These are phyloP conservation scores for Avena eriantha DNA, from an alignment of 176 grass and related monocot genomes.

Conservation along the genomic window DNA sequence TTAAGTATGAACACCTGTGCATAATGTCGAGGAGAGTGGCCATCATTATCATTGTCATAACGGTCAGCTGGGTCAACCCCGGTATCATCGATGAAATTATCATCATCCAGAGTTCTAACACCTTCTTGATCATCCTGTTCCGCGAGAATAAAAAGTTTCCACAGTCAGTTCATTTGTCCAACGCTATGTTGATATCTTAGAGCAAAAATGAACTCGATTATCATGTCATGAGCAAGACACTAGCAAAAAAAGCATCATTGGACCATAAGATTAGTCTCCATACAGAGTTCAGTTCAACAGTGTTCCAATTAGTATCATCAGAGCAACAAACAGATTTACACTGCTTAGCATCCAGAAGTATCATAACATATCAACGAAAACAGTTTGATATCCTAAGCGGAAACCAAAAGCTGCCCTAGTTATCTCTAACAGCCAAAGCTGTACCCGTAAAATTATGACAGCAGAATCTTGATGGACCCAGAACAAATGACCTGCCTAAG, in stretches of 20 bases:
- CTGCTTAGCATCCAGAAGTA: not conserved
- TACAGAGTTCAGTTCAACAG: not conserved
- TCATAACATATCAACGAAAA: not conserved
- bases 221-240: not conserved
- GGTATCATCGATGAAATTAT: conserved; percentile 95
- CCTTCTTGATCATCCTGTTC: conserved; percentile 98
- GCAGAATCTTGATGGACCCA: not conserved
- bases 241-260: not conserved
- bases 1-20: conserved; percentile 66
- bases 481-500: not conserved
- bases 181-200: not conserved
- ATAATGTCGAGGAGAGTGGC: conserved; percentile 61
- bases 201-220: not conserved
- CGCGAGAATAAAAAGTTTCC: conserved; percentile 20
- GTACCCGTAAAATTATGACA: not conserved
- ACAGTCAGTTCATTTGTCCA: not conserved
- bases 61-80: conserved; percentile 89
- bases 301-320: not conserved
- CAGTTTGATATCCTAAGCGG: not conserved
- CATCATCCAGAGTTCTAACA: conserved; percentile 82
- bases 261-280: not conserved
- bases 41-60: conserved; percentile 87
- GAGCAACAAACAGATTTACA: not conserved
- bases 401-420: not conserved
- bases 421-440: not conserved